Conservation (phyloP, 139 green algal genomes). For the Monoraphidium neglectum region DNA sequence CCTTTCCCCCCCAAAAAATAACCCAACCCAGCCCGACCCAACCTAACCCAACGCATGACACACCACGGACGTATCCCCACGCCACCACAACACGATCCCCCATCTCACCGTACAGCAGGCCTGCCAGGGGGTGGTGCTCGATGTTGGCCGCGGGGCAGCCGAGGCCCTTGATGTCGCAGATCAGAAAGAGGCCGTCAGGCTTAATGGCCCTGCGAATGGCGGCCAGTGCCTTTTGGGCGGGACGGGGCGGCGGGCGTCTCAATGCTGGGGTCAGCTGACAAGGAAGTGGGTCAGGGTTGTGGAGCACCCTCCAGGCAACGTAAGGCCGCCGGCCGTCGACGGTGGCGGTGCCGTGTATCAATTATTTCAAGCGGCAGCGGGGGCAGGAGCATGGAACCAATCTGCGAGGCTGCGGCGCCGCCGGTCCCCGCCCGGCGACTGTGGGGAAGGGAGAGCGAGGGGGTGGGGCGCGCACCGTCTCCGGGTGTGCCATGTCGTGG, state of each 20-base stretch:
- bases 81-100: no score
- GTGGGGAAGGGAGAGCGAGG: no score
- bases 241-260: neutral
- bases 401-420: no score
- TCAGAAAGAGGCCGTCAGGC: constrained; percentile 1
- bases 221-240: neutral
- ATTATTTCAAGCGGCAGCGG: no score
- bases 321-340: no score
- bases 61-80: no score
- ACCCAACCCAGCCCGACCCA: no score
- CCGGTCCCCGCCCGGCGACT: no score
- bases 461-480: constrained; percentile 7
- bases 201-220: neutral
- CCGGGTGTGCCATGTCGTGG: constrained; percentile 20
- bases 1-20: no score
- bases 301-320: neutral
- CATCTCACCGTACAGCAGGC: constrained; percentile 17
- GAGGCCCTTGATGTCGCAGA: constrained; percentile 4
- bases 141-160: constrained; percentile 3
- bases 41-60: no score
- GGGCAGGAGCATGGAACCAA: no score
- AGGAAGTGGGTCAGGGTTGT: neutral
- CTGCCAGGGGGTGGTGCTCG: neutral
- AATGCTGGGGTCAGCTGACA: neutral
- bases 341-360: neutral